Percentiles rank a stretch among this genome's conserved stretches.
Conservation (phyloP, 345 rosid genomes). For the Sonneratia caseolaris region DNA sequence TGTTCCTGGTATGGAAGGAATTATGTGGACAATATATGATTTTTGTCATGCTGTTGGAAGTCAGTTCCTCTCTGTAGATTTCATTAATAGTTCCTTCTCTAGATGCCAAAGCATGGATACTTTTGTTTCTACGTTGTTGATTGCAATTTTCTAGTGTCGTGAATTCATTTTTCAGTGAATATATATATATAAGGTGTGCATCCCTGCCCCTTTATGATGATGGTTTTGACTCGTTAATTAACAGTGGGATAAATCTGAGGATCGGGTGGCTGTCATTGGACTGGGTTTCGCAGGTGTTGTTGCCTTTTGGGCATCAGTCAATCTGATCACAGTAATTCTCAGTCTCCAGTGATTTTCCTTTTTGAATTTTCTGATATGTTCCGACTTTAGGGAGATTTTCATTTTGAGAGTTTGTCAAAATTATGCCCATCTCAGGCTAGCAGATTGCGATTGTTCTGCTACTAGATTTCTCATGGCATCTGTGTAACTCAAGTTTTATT, state of each 20-base stretch:
- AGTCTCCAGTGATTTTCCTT: neutral
- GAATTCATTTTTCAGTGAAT: neutral
- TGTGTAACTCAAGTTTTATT: neutral
- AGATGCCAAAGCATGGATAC: neutral
- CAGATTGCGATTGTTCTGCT: neutral
- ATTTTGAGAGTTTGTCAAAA: neutral
- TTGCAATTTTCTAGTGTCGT: too few species aligned
- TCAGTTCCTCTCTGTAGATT: neutral
- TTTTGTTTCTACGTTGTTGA: neutral
- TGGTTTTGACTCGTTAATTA: neutral
- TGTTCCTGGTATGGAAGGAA: too few species aligned
- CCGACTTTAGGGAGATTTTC: neutral
- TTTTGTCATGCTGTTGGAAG: neutral
- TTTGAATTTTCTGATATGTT: neutral
- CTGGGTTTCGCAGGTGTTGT: constrained; percentile 66
- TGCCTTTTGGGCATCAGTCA: constrained; percentile 68
- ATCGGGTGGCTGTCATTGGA: constrained; percentile 61
- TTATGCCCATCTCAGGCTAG: neutral
- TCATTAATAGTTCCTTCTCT: neutral
- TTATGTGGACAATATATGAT: too few species aligned
- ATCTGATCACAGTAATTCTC: constrained; percentile 45
- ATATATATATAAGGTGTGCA: neutral
- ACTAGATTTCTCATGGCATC: neutral
- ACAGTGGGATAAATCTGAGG: constrained; percentile 85
- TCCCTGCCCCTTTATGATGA: neutral